Evolutionary conservation across 2,329 filamentous ascomycete genomes (phyloP), one percentile per base, ranked within the genome.

Genomic region (Parascedosporium putredinis): DNA sequence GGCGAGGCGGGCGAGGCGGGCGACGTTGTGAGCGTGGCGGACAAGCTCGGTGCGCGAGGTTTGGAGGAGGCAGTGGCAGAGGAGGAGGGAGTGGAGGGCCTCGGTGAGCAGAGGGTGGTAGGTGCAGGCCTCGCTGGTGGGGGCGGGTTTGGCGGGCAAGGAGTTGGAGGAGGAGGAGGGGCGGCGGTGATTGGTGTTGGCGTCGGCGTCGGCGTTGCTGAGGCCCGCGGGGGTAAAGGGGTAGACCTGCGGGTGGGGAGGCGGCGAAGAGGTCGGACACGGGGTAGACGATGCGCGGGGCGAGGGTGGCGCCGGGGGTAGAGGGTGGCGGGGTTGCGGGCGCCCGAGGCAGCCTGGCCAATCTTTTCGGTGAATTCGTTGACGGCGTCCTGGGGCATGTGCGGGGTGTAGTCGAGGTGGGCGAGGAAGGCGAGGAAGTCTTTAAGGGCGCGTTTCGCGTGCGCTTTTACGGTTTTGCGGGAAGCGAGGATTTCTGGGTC

Each of bases 31-130:
- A 0, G 86, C 86, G 61, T 93, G 86, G 31, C 87, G 84, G 46
- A 82, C 78, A 29, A 90, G 76, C 62, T 93, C 87, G 57, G 85
- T 88, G 9, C 78, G 64, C 0, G 86, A 85, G 0, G 88, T 94
- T 64, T 91, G 87, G 6, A 87, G 67, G 8, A 94, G 77, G n/a
- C 78, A 78, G 64, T 94, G 88, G 56, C 83, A 85, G 36, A 94
- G 76, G 7, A 94, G 78, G 2, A 93, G 66, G 4, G 81, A 83
- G 63, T 94, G 87, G 1, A 94, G 74, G 1, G 84, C 84, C 55
- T 94, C 88, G 5, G 81, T 81, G 9, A 94, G 72, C 7, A 93
- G 74, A 0, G 88, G 88, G 58, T 94, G 88, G 61, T 88, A 93
- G 1, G 86, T 93, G 24, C 87, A 74, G 36, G 76, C 75, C 66